Base-by-base conservation (phyloP, 306 rosid species). In the Senna siamea region DNA sequence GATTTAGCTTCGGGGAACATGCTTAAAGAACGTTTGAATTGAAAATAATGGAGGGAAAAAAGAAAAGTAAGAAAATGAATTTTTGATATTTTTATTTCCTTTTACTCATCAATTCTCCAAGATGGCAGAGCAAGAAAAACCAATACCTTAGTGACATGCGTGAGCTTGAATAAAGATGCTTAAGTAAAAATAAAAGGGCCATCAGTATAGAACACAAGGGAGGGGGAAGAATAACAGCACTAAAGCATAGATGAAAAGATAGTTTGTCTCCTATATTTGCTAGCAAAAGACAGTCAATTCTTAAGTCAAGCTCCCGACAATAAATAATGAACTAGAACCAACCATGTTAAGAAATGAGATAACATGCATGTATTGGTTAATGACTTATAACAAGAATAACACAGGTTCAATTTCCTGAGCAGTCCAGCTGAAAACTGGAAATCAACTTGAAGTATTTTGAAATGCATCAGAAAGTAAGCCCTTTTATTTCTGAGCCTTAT, bases 371-470 rank as follows among this genome's bases (percentile, higher is more conserved):
- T n/a, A 51, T 51, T 51, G 17, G 18, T n/a, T n/a, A 7, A 51
- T 51, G 5, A 5, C 34, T 54, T 30, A 52, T 18, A 20, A 5
- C 1, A 48, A 14, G 40, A 14, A 43, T 2, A 37, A 43, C 37
- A 57, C 34, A 5, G 69, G 23, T 72, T 17, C 17, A 74, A 74
- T 51, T 15, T 79, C 54, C 55, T 76, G 74, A 76, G 81, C 73
- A 76, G 68, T 76, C 74, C 59, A 78, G 75, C 74, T 73, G 77
- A 46, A 61, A 74, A 73, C 67, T 57, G 69, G 62, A 80, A 75
- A 78, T 65, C 44, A 72, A 74, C 74, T 69, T 44, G 32, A 58
- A 77, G 53, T 26, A 50, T 51, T 40, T 60, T 4, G 60, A 62
- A 74, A 59, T 67, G 79, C 35, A 44, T 30, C 30, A 73, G 35